Base-by-base conservation (phyloP, 2,329 filamentous ascomycete species). In the Talaromyces amestolkiae region DNA sequence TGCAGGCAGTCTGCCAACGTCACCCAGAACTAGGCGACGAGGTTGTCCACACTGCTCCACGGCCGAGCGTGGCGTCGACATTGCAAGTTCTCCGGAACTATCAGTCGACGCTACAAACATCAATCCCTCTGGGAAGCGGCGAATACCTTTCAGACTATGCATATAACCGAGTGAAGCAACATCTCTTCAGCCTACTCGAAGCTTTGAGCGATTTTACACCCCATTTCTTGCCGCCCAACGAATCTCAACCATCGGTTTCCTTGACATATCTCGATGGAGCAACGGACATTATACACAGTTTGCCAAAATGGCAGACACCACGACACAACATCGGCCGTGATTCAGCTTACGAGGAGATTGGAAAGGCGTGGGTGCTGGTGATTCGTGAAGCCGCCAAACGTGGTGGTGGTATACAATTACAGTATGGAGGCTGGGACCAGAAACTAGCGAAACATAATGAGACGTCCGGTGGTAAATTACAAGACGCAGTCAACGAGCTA, bases 271-370 rank as follows among this genome's bases (percentile, higher is more conserved):
- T 99, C 27, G 92, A 99, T 70, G 90, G 90, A 54, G 94, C 91
- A 66, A 99, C 95, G 37, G 89, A 94, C 69, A 87, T 98, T 65
- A 91, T 98, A 65, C 93, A 99, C 77, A 85, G 89, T 45, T 84
- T 99, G 51, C 95, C 95, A 3, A 87, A 96, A 73, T 99, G 93
- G 93, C 91, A 95, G 70, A 92, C 89, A 53, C 91, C 90, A 67
- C 88, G 92, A 68, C 91, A 97, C 80, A 93, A 93, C 70, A 86
- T 97, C 72, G 92, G 96, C 81, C 97, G 97, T 78, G 90, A 97
- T 70, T 92, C 92, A 69, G 93, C 94, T 7, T 99, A 99, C 75
- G 94, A 99, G 73, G 95, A 98, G 75, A 93, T 99, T 69, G 90
- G 92, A 31, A 92, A 90, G 73, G 95, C 95, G 1, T 99, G 95